phyloP scores from a whole-genome alignment of 192 early-diverging fungal species.

The Mortierella hygrophila region DNA sequence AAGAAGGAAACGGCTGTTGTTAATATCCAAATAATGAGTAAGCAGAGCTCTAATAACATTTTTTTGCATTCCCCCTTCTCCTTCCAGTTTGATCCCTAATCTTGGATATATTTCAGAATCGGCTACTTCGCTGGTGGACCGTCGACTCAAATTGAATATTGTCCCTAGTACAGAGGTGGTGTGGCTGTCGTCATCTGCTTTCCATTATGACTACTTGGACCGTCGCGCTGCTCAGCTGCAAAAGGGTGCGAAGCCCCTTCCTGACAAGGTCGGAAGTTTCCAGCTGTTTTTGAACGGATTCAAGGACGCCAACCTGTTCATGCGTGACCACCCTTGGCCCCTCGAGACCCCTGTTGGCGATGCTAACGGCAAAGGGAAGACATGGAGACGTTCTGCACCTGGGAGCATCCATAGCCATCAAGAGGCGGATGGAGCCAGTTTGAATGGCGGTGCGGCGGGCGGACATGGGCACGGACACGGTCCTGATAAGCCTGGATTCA shows the following conservation, averaged over 20 bases:
- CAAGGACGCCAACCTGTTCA: conserved; percentile 87
- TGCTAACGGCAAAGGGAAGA: conserved; percentile 11
- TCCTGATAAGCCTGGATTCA: conserved; percentile 40
- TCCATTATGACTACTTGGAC: conserved; percentile 82
- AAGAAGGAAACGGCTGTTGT: no score
- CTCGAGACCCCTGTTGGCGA: conserved; percentile 8
- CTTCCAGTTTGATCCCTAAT: conserved; percentile 82
- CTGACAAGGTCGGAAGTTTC: conserved; percentile 85
- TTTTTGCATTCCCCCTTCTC: not conserved
- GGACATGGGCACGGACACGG: conserved; percentile 17
- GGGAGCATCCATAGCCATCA: conserved; percentile 24
- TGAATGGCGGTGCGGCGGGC: conserved; percentile 18
- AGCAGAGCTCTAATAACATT: not conserved
- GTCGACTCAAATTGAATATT: conserved; percentile 78
- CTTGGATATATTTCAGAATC: conserved; percentile 92
- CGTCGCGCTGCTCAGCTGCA: conserved; percentile 52
- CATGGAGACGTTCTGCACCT: conserved; percentile 12
- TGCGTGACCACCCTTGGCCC: conserved; percentile 73
- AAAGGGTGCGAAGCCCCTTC: conserved; percentile 69
- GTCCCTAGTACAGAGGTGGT: conserved; percentile 89
- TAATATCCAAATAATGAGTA: not conserved
- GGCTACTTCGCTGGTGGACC: conserved; percentile 86
- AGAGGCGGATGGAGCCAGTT: conserved; percentile 24
- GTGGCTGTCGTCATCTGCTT: conserved; percentile 76
- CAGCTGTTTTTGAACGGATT: conserved; percentile 87